Evolutionary conservation across 2,329 filamentous ascomycete genomes (phyloP).

Genomic region (Colletotrichum sp.): DNA sequence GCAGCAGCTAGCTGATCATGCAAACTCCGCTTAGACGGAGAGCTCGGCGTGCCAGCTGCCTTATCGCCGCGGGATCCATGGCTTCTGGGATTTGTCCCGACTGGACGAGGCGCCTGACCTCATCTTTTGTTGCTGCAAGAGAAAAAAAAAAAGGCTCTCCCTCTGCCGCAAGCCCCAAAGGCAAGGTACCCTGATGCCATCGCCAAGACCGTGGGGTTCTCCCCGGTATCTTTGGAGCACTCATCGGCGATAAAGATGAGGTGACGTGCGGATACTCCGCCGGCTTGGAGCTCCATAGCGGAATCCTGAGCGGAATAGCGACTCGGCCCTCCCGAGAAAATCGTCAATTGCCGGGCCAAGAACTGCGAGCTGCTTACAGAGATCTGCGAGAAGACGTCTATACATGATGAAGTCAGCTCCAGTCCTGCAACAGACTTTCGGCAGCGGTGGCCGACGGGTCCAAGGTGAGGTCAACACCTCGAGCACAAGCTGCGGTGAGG

Average conservation of each 20-base stretch:
- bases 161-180: neutral
- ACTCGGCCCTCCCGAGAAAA: neutral
- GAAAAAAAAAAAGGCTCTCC: neutral
- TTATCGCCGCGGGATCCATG: neutral
- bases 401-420: neutral
- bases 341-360: neutral
- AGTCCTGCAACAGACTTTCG: neutral
- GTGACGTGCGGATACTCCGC: neutral
- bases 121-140: neutral
- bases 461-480: neutral
- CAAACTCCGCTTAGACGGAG: neutral
- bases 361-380: neutral
- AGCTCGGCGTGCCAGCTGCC: neutral
- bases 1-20: neutral
- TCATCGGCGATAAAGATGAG: neutral
- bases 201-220: neutral
- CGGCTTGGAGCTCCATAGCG: neutral
- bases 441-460: neutral
- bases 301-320: neutral
- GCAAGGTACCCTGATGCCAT: neutral
- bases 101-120: neutral
- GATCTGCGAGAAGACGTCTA: neutral
- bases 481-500: neutral
- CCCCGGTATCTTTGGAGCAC: neutral
- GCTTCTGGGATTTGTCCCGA: neutral